These are phyloP conservation scores for Linanthus parryae DNA, from an alignment of 148 eudicot genomes.

Conservation along the genomic window DNA sequence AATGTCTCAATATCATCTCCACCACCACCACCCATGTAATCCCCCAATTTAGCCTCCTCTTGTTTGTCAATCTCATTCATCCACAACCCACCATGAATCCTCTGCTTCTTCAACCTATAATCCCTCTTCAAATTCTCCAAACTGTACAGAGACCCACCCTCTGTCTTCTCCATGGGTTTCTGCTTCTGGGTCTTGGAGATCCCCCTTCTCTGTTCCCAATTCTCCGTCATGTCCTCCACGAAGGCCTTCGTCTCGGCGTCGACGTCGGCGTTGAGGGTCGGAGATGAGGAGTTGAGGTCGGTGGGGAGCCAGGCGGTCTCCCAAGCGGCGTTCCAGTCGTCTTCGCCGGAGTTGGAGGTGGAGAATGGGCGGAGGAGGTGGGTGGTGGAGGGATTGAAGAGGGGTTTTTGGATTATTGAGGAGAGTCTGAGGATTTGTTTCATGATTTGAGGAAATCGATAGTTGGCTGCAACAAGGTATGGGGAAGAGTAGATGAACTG, in stretches of 20 bases:
- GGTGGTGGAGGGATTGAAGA: constrained; percentile 4
- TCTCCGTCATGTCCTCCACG: constrained; percentile 81
- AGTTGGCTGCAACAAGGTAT: too few relatives aligned
- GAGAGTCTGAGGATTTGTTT: constrained; percentile 10
- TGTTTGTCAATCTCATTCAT: constrained; percentile 71
- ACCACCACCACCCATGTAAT: constrained; percentile 20
- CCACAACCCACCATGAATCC: constrained; percentile 87
- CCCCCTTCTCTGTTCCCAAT: constrained; percentile 68
- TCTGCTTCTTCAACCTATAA: constrained; percentile 89
- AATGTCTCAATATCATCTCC: constrained; percentile 66
- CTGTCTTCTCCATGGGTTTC: constrained; percentile 3
- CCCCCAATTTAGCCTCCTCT: constrained; percentile 72
- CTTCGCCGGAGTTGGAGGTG: constrained; percentile 23
- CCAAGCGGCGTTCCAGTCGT: constrained; percentile 81
- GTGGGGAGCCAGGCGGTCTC: constrained; percentile 88
- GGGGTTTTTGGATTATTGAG: constrained; percentile 1
- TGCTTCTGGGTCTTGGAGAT: constrained; percentile 8
- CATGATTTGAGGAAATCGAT: constrained; percentile 4
- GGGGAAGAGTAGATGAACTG: too few relatives aligned
- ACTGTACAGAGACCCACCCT: constrained; percentile 33
- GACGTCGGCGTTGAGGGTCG: constrained; percentile 19
- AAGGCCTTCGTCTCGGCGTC: constrained; percentile 83
- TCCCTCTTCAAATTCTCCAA: constrained; percentile 76
- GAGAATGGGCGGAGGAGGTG: constrained; percentile 19
- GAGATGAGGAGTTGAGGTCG: constrained; percentile 37